Percentiles rank a stretch among this genome's conserved stretches.
Conservation (phyloP, 768 basidiomycete species). For the Leccinum subgranulosum region DNA sequence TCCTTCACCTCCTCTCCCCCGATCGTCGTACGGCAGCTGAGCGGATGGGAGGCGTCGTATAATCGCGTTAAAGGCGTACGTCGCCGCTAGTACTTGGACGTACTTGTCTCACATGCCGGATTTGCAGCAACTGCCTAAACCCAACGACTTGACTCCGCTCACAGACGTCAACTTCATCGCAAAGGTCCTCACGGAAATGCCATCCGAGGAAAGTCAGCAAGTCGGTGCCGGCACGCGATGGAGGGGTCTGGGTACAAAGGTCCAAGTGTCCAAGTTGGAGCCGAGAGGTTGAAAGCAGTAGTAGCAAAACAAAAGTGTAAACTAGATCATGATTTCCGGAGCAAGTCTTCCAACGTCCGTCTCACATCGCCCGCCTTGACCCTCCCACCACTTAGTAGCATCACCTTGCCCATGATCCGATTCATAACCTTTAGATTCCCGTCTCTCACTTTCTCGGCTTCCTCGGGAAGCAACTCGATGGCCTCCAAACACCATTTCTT, state of each 20-base stretch:
- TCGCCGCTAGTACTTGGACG: neutral
- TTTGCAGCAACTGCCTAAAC: constrained; percentile 61
- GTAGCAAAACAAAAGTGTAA: neutral
- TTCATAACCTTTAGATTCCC: constrained; percentile 78
- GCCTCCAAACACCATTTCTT: constrained; percentile 57
- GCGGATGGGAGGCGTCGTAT: constrained; percentile 91
- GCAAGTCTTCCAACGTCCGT: constrained; percentile 46
- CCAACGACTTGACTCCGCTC: constrained; percentile 82
- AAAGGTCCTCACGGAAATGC: constrained; percentile 63
- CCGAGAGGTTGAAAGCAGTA: constrained; percentile 6
- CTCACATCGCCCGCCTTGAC: constrained; percentile 68
- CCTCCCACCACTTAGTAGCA: constrained; percentile 73
- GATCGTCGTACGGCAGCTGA: constrained; percentile 71
- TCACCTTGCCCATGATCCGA: constrained; percentile 50
- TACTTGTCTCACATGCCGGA: neutral
- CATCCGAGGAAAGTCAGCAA: constrained; percentile 52
- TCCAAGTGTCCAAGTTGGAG: constrained; percentile 46
- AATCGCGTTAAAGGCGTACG: constrained; percentile 73
- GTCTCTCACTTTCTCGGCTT: constrained; percentile 58
- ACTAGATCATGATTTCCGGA: constrained; percentile 20
- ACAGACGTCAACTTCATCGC: constrained; percentile 85
- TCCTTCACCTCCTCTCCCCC: constrained; percentile 63
- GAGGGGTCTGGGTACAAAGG: constrained; percentile 71
- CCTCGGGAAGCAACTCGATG: constrained; percentile 61
- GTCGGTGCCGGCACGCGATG: constrained; percentile 76